These are phyloP conservation scores for Sclerotinia minor DNA, from an alignment of 2,329 filamentous ascomycete species.

Conservation along the genomic window DNA sequence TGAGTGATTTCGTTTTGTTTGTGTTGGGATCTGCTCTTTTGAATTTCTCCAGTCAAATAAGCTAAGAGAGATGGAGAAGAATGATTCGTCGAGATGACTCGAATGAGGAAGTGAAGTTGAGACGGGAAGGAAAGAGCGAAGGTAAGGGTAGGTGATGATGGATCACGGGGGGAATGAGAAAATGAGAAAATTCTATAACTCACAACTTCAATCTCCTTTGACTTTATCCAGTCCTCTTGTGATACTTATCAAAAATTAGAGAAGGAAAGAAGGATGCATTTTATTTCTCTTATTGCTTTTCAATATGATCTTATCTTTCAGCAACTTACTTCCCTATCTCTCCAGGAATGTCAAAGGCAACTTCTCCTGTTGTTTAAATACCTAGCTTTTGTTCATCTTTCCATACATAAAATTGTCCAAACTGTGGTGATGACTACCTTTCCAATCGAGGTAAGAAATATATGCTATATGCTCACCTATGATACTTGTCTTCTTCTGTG, in stretches of 20 bases:
- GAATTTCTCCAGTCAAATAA: conserved; percentile 1
- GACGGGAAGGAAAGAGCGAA: not conserved
- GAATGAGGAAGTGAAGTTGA: conserved; percentile 2
- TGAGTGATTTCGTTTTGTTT: conserved; percentile 1
- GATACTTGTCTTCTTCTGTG: not conserved
- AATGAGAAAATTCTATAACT: not conserved
- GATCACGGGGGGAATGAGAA: not conserved
- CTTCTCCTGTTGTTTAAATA: not conserved
- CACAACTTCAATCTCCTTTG: not conserved
- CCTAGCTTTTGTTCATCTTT: not conserved
- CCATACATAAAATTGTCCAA: not conserved
- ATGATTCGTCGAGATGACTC: not conserved
- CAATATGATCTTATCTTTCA: not conserved
- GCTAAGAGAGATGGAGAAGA: not conserved
- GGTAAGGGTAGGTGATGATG: not conserved
- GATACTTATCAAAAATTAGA: too few species aligned
- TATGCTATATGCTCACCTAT: not conserved
- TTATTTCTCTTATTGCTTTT: not conserved
- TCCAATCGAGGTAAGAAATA: not conserved
- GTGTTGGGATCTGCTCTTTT: not conserved
- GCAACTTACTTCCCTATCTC: not conserved
- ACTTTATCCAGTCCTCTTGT: too few species aligned
- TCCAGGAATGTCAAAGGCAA: not conserved
- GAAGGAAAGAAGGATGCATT: too few species aligned
- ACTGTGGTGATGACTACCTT: not conserved